Evolutionary conservation across 225 moss, liverwort and hornwort genomes (phyloP), one percentile per base, ranked within the genome.

Genomic region (Rhytidiadelphus loreus): DNA sequence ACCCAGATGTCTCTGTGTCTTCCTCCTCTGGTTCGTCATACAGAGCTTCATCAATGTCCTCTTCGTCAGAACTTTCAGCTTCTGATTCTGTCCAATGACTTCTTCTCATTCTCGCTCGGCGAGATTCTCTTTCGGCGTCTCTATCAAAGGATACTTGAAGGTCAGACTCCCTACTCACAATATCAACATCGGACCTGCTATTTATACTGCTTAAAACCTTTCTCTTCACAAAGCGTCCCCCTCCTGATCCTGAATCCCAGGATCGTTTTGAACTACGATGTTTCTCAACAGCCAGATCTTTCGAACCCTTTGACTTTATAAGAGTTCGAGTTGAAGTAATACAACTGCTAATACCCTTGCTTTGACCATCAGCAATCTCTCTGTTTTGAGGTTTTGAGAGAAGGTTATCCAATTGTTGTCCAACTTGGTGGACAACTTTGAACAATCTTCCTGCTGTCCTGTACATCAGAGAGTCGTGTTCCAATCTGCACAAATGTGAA

Each of bases 1-100:
- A 94, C 94, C 94, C 94, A 41, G 94, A 94, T 71, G 98, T 93
- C 88, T 99, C 98, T 53, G 95, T 95, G 69, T 97, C 96, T 75
- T 98, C 98, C 94, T 97, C 98, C 89, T 96, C 98, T 86, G 95
- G 96, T 89, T 96, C 97, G 85, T 94, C 92, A 83, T 95, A 94
- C 41, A 92, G 68, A 43, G 92, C 91, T 81, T 99, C 95, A 87
- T 95, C 94, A 65, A 93, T 89, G 75, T 92, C 98, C 85, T 97
- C 97, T 82, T 97, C 98, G 41, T 96, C 96, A 48, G 96, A 96
- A 77, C 95, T 95, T 84, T 94, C 98, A 88, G 94, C 95, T 90
- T 96, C 96, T 77, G 94, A 97, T 87, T 95, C 96, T 88, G 96
- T 96, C 88, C 94, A 94, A 41, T 90, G 91, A 82, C 91, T 95